phyloP scores from a whole-genome alignment of 257 asterid species.

The Rauvolfia tetraphylla region DNA sequence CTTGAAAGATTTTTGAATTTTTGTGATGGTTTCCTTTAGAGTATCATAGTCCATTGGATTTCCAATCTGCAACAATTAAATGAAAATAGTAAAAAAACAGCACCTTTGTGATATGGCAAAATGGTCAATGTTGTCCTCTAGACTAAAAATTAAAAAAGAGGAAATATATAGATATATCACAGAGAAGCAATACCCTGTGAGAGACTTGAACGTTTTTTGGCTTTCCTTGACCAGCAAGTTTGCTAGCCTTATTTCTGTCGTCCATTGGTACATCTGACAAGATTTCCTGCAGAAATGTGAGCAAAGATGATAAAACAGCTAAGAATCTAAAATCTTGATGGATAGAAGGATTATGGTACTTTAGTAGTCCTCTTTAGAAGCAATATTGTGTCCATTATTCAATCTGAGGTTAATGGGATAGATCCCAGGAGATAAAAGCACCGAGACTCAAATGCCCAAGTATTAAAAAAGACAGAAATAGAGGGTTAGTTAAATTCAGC shows the following conservation, averaged over 20 bases:
- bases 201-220: constrained; percentile 73
- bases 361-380: not conserved
- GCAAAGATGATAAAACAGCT: constrained; percentile 11
- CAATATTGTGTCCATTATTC: not conserved
- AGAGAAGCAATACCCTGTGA: constrained; percentile 54
- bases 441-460: not conserved
- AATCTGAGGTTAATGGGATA: not conserved
- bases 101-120: not conserved
- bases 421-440: not conserved
- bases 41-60: constrained; percentile 85
- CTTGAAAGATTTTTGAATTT: constrained; percentile 47
- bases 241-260: constrained; percentile 62
- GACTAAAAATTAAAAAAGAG: not conserved
- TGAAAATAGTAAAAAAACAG: constrained; percentile 8
- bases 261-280: constrained; percentile 90
- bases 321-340: not conserved
- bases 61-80: constrained; percentile 59
- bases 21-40: constrained; percentile 60
- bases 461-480: not conserved
- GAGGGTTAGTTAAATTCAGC: not conserved
- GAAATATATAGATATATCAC: constrained; percentile 17
- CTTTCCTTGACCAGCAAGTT: constrained; percentile 59
- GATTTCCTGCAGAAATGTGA: constrained; percentile 56
- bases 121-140: not conserved
- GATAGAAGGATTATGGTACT: not conserved